A percentile compares a stretch with the other conserved stretches of the same genome.
Conservation (phyloP, 768 basidiomycete species). For the Peribolospora baueri region DNA sequence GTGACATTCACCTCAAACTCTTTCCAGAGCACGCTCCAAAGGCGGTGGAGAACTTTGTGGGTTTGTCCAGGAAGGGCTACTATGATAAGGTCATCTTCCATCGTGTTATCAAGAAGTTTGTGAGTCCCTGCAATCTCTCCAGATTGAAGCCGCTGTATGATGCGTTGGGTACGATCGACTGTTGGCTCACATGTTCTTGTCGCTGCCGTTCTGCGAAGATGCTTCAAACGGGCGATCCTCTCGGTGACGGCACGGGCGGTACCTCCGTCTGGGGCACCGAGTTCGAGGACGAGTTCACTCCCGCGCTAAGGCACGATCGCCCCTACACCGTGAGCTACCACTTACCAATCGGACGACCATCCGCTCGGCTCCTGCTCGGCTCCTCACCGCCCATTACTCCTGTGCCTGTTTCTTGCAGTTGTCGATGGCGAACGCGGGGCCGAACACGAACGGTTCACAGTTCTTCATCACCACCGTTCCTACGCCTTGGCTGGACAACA, state of each 20-base stretch:
- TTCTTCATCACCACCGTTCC: conserved; percentile 96
- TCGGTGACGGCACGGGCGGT: conserved; percentile 86
- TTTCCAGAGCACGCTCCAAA: conserved; percentile 85
- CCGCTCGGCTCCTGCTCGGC: background rate
- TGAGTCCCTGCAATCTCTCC: conserved; percentile 14
- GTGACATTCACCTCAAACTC: conserved; percentile 68
- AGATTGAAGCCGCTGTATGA: no score
- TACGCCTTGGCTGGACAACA: conserved; percentile 77
- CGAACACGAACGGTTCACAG: conserved; percentile 76
- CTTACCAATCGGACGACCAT: conserved; percentile 28
- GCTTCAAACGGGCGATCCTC: conserved; percentile 87
- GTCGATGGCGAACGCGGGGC: conserved; percentile 49
- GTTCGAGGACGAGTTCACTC: conserved; percentile 81
- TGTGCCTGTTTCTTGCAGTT: background rate
- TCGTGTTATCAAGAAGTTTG: conserved; percentile 88
- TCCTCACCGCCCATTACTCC: background rate
- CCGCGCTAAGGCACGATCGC: conserved; percentile 70
- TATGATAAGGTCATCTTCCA: conserved; percentile 90
- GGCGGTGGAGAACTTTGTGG: conserved; percentile 93
- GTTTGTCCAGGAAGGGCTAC: conserved; percentile 64
- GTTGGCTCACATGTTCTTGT: background rate
- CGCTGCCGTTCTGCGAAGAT: conserved; percentile 23
- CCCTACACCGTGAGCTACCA: conserved; percentile 60
- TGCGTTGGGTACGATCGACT: background rate
- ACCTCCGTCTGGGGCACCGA: conserved; percentile 70